Base-by-base conservation (phyloP, 441 rosid genomes). In the Jatropha multifida region DNA sequence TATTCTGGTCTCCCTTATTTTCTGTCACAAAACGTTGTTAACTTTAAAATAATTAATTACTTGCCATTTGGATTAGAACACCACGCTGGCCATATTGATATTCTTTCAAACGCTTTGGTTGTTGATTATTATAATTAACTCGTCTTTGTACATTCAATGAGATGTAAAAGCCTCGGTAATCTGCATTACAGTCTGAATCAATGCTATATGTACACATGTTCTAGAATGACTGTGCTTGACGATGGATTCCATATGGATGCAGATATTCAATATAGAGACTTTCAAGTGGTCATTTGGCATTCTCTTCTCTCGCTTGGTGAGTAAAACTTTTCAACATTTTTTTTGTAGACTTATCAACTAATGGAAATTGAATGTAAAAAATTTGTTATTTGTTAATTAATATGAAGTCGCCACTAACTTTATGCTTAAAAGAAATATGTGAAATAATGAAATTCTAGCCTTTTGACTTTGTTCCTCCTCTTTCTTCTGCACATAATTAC, bases 281-380 rank as follows among this genome's bases (percentile, higher is more conserved):
- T 96, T 96, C 90, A 92, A 78, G 77, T 96, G 99, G 99, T 93
- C 99, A 55, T 93, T 96, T 71, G 98, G 99, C 64, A 96, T 96
- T 77, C 90, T 96, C 48, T 93, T 96, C 90, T 96, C 99, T 44
- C 94, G 98, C 69, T 84, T 95, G 95, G 99, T 95, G 84, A 88
- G 92, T 64, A 38, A 68, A 69, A 8, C 66, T 81, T 17, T 23
- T 40, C 49, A 17, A 46, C 8, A 26, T 49, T 79, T 10, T 65
- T 32, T 37, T 46, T 52, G 44, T 63, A n/a, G 44, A 17, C 60
- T 64, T 48, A 14, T 61, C 44, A 46, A 41, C 42, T 46, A 54
- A 44, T 20, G 55, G 55, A 54, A 44, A 44, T 48, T 14, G 8
- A 8, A 65, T 65, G 4, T 65, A 23, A 5, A 56, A 42, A 41